Evolutionary conservation across 257 asterid species (phyloP).

Genomic region (Solanum tarapatanum): DNA sequence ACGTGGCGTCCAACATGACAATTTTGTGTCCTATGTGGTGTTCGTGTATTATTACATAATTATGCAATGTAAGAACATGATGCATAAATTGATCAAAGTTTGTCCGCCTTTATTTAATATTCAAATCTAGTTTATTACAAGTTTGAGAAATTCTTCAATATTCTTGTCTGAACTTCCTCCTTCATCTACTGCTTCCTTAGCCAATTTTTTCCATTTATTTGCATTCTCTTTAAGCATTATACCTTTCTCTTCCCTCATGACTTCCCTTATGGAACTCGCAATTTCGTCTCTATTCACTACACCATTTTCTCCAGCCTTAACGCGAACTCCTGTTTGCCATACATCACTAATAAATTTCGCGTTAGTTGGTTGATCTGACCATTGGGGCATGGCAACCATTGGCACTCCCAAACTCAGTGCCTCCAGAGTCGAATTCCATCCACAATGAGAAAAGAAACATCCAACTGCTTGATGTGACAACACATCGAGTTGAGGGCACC

Average conservation of each 20-base stretch:
- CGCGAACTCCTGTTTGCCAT: slow-evolving; percentile 11
- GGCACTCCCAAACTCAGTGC: slow-evolving; percentile 24
- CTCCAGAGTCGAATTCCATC: slow-evolving; percentile 21
- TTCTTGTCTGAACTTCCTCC: slow-evolving; percentile 22
- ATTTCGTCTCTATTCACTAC: slow-evolving; percentile 6
- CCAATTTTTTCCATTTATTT: slow-evolving; percentile 13
- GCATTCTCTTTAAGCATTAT: slow-evolving; percentile 10
- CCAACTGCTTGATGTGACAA: slow-evolving; percentile 16
- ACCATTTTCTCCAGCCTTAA: not conserved
- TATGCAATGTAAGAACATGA: not conserved
- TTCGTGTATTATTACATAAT: too few relatives aligned
- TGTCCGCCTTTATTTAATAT: not conserved
- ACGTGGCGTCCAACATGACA: too few relatives aligned
- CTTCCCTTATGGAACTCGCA: slow-evolving; percentile 3
- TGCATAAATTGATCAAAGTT: not conserved
- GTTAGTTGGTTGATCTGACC: slow-evolving; percentile 22
- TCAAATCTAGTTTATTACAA: not conserved
- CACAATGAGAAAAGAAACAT: slow-evolving; percentile 20
- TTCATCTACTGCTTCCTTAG: slow-evolving; percentile 14
- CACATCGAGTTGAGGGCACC: slow-evolving; percentile 22
- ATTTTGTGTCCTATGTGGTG: not conserved
- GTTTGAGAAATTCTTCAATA: slow-evolving; percentile 9
- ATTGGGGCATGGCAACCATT: slow-evolving; percentile 16
- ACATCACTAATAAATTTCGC: slow-evolving; percentile 13
- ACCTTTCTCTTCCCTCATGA: slow-evolving; percentile 10